phyloP scores from a whole-genome alignment of 805 yeast genomes.

The Myxozyma geophila region DNA sequence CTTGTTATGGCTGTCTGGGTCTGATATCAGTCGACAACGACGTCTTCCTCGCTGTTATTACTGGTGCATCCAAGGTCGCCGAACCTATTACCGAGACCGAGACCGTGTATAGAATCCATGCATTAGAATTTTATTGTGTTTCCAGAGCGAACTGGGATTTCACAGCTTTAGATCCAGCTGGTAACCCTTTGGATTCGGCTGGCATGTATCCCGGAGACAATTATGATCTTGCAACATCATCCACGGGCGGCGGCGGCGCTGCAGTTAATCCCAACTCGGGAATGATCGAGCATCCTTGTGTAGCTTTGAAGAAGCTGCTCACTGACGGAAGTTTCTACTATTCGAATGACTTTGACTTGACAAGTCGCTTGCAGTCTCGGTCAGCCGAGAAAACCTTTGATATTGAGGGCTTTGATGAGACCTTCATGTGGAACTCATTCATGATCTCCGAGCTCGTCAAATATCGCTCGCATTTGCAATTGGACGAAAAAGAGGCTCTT shows the following conservation, averaged over 20 bases:
- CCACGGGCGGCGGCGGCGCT: slow-evolving; percentile 38
- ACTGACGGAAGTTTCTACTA: slow-evolving; percentile 90
- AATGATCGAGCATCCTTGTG: slow-evolving; percentile 73
- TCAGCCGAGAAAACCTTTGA: slow-evolving; percentile 34
- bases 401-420: slow-evolving; percentile 64
- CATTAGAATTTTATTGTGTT: slow-evolving; percentile 86
- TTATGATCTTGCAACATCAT: slow-evolving; percentile 20
- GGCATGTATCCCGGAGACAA: slow-evolving; percentile 42
- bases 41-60: slow-evolving; percentile 76
- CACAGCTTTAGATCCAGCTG: slow-evolving; percentile 67
- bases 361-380: slow-evolving; percentile 74
- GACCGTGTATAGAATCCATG: slow-evolving; percentile 74
- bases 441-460: slow-evolving; percentile 81
- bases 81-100: slow-evolving; percentile 73
- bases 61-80: slow-evolving; percentile 78
- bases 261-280: slow-evolving; percentile 24
- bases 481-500: slow-evolving; percentile 59
- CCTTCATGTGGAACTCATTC: slow-evolving; percentile 96
- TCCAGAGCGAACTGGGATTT: slow-evolving; percentile 79
- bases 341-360: slow-evolving; percentile 89
- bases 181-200: slow-evolving; percentile 59
- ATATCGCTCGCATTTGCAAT: slow-evolving; percentile 72
- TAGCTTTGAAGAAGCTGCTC: slow-evolving; percentile 73
- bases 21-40: slow-evolving; percentile 70
- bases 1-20: slow-evolving; percentile 68